phyloP scores from a whole-genome alignment of 345 rosid genomes.

The Populus tremula region DNA sequence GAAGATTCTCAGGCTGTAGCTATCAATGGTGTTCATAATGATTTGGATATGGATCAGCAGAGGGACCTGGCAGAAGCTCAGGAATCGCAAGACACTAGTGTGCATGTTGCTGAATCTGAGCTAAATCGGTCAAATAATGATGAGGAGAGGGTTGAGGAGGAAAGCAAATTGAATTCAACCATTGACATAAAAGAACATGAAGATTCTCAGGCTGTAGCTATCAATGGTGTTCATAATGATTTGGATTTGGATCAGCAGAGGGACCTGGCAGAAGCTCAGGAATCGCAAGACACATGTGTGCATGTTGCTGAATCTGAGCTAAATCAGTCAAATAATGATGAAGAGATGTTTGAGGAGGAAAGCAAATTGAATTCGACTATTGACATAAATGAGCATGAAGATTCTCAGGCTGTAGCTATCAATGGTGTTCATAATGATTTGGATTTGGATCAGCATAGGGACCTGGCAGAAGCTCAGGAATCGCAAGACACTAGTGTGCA shows the following conservation, averaged over 20 bases:
- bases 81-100: neutral
- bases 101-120: neutral
- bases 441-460: neutral
- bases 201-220: constrained; percentile 6
- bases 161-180: constrained; percentile 25
- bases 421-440: neutral
- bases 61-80: neutral
- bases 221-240: neutral
- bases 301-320: neutral
- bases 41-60: neutral
- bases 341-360: constrained; percentile 20
- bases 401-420: neutral
- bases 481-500: neutral
- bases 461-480: neutral
- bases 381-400: constrained; percentile 9
- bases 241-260: neutral
- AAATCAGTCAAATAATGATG: neutral
- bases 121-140: neutral
- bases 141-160: constrained; percentile 20
- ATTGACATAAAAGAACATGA: constrained; percentile 6
- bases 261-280: neutral
- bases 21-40: neutral
- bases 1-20: constrained; percentile 8
- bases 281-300: neutral
- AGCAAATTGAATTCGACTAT: constrained; percentile 24